A percentile compares a stretch with the other conserved stretches of the same genome.
Conservation (phyloP, 2,329 filamentous ascomycete genomes). For the Incumbomyces delicatus region DNA sequence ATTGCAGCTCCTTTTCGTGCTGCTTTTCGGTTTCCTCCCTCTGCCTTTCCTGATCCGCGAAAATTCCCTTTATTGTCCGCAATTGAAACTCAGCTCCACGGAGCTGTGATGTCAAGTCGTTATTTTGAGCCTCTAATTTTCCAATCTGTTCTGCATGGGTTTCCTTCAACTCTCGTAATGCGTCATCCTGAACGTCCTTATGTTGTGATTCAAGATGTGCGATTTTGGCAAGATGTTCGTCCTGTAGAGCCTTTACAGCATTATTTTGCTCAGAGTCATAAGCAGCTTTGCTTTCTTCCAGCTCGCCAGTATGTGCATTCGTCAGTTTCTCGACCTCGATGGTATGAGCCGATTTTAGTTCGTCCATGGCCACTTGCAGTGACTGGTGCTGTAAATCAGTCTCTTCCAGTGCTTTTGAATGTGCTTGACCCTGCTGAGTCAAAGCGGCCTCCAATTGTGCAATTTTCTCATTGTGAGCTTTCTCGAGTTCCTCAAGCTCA, state of each 20-base stretch:
- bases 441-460: neutral
- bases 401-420: slow-evolving; percentile 1
- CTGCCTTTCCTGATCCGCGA: slow-evolving; percentile 29
- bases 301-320: slow-evolving; percentile 23
- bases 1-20: slow-evolving; percentile 26
- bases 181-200: neutral
- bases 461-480: slow-evolving; percentile 3
- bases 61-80: slow-evolving; percentile 28
- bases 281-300: slow-evolving; percentile 20
- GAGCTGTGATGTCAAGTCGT: slow-evolving; percentile 10
- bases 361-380: slow-evolving; percentile 3
- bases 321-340: slow-evolving; percentile 4
- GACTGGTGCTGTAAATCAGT: neutral
- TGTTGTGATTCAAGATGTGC: slow-evolving; percentile 5
- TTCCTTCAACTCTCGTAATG: slow-evolving; percentile 1
- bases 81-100: slow-evolving; percentile 23
- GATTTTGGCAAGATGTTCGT: neutral
- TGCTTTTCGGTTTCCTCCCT: slow-evolving; percentile 29
- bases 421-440: neutral
- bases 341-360: slow-evolving; percentile 5
- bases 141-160: slow-evolving; percentile 13
- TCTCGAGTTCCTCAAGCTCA: slow-evolving; percentile 2
- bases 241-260: neutral
- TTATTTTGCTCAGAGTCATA: slow-evolving; percentile 12
- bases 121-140: slow-evolving; percentile 15